A percentile compares a stretch with the other conserved stretches of the same genome.
phyloP scores from a whole-genome alignment of 176 grass and related monocot genomes.

The Miscanthus lutarioriparius region DNA sequence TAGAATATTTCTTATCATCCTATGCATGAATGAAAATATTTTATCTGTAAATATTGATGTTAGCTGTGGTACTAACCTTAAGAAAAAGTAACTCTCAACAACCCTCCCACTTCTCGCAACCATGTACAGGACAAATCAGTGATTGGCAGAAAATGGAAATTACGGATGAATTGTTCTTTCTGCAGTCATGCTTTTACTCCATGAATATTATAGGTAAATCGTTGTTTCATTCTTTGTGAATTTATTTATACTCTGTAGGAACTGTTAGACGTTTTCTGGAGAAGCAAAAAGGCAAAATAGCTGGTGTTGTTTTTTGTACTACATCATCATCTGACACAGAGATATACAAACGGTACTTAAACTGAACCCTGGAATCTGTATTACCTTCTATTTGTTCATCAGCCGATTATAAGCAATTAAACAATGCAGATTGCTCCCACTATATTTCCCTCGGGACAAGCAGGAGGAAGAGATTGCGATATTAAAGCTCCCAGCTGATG shows the following conservation, averaged over 20 bases:
- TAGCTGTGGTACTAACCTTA: neutral
- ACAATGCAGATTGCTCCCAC: conserved; percentile 74
- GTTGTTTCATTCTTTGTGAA: neutral
- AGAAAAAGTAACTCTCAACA: neutral
- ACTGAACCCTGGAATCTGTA: conserved; percentile 4
- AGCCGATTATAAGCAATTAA: conserved; percentile 20
- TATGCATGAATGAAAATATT: conserved; percentile 5
- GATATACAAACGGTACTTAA: conserved; percentile 89
- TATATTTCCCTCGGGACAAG: conserved; percentile 96
- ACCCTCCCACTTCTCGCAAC: neutral
- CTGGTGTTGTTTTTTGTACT: conserved; percentile 88
- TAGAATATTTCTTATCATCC: conserved; percentile 7
- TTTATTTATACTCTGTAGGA: conserved; percentile 49
- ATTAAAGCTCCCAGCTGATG: conserved; percentile 93
- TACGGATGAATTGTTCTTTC: neutral
- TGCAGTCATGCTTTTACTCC: neutral
- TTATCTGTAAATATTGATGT: neutral
- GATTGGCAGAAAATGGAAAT: neutral
- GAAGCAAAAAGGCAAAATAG: conserved; percentile 91
- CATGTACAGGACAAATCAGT: neutral
- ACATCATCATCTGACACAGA: conserved; percentile 84
- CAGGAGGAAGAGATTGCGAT: conserved; percentile 85
- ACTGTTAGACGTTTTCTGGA: conserved; percentile 95
- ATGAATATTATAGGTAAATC: neutral
- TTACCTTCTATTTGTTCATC: conserved; percentile 15